A percentile compares a stretch with the other conserved stretches of the same genome.
Conservation (phyloP, 306 rosid genomes). For the Vicia sativa region DNA sequence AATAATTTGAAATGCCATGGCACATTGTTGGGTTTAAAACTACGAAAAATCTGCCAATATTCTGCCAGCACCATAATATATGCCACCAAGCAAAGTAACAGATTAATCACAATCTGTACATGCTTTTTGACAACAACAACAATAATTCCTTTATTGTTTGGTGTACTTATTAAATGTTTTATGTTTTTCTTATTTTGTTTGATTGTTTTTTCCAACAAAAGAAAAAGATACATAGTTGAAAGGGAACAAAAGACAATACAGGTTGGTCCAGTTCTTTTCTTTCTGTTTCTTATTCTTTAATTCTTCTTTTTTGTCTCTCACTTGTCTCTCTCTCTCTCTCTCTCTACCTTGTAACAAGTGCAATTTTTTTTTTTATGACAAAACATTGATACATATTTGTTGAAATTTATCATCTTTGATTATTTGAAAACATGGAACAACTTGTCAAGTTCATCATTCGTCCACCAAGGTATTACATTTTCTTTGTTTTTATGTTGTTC, state of each 20-base stretch:
- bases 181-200: background rate
- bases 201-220: slow-evolving; percentile 35
- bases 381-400: slow-evolving; percentile 5
- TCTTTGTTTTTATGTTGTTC: background rate
- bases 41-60: background rate
- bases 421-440: slow-evolving; percentile 52
- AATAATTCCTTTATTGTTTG: background rate
- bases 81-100: slow-evolving; percentile 5
- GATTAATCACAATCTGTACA: background rate
- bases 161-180: background rate
- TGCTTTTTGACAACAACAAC: slow-evolving; percentile 15
- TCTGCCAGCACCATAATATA: slow-evolving; percentile 1
- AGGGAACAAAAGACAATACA: slow-evolving; percentile 35
- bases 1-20: background rate
- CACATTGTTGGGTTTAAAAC: slow-evolving; percentile 5
- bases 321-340: slow-evolving; percentile 27
- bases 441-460: slow-evolving; percentile 57
- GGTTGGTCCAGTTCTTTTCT: slow-evolving; percentile 38
- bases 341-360: slow-evolving; percentile 24
- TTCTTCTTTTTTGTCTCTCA: slow-evolving; percentile 42
- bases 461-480: slow-evolving; percentile 45
- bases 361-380: background rate
- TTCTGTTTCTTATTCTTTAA: slow-evolving; percentile 36
- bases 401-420: slow-evolving; percentile 34
- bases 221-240: slow-evolving; percentile 31